Evolutionary conservation across 306 rosid genomes (phyloP), one percentile per base, ranked within the genome.

Genomic region (Gleditsia sinensis): DNA sequence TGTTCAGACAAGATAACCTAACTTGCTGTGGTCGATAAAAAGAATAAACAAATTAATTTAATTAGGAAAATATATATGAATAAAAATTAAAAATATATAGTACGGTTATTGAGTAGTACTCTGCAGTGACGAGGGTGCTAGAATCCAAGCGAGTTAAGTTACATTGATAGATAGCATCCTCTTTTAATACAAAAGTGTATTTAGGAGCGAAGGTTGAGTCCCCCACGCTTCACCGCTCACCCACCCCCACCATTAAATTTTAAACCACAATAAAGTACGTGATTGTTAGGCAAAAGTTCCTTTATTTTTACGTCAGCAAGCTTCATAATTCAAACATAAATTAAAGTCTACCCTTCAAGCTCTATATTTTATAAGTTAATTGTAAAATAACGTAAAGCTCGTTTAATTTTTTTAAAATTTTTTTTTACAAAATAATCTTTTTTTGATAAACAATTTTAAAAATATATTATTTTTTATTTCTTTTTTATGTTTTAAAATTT

Each of bases 81-180:
- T n/a, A n/a, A n/a, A n/a, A n/a, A n/a, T n/a, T n/a, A n/a, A n/a
- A n/a, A n/a, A n/a, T n/a, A n/a, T n/a, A n/a, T n/a, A n/a, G n/a
- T n/a, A n/a, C n/a, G n/a, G n/a, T n/a, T n/a, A n/a, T n/a, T n/a
- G n/a, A n/a, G n/a, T n/a, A n/a, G n/a, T n/a, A n/a, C n/a, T n/a
- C n/a, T n/a, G n/a, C n/a, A n/a, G n/a, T n/a, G n/a, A 62, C 19
- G 34, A 59, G 62, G 43, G 9, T 65, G 56, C 54, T 23, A 67
- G 67, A 71, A 72, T 77, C 83, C 80, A 73, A 73, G 75, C 58
- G 39, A 51, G 67, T 64, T 40, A 78, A 77, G 54, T 30, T 37
- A 7, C 0, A 37, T 37, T 8, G 16, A 51, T 54, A 45, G 20
- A 50, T 24, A 19, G 67, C 62, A 55, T 58, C 78, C 28, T 56